These are phyloP conservation scores for Eustoma russellianum DNA, from an alignment of 257 asterid genomes.

Conservation along the genomic window DNA sequence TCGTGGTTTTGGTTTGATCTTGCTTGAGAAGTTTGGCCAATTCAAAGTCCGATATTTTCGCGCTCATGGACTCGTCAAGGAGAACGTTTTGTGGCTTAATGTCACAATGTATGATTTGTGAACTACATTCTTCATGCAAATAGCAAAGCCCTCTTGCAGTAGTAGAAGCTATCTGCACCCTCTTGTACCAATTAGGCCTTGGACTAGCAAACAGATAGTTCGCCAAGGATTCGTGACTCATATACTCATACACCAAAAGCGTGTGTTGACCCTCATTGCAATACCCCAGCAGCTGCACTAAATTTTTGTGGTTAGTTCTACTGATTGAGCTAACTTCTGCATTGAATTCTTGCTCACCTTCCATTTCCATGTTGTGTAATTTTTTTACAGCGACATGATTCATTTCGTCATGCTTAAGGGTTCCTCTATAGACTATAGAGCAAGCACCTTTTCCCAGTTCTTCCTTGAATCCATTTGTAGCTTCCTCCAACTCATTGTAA, in stretches of 20 bases:
- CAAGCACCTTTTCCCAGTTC: slow-evolving; percentile 53
- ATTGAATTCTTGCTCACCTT: slow-evolving; percentile 34
- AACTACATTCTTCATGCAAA: slow-evolving; percentile 52
- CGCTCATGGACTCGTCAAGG: slow-evolving; percentile 31
- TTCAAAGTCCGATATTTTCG: slow-evolving; percentile 60
- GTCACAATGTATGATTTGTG: slow-evolving; percentile 58
- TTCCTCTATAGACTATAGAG: slow-evolving; percentile 40
- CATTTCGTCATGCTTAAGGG: slow-evolving; percentile 15
- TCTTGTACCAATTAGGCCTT: slow-evolving; percentile 34
- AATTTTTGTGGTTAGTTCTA: slow-evolving; percentile 53
- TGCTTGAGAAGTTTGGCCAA: slow-evolving; percentile 44
- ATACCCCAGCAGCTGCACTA: slow-evolving; percentile 44
- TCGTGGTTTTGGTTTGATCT: slow-evolving; percentile 35
- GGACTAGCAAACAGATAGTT: slow-evolving; percentile 21
- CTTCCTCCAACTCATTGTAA: slow-evolving; percentile 32
- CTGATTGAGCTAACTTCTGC: slow-evolving; percentile 48
- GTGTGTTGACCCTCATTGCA: slow-evolving; percentile 31
- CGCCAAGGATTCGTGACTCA: slow-evolving; percentile 38
- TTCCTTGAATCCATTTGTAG: slow-evolving; percentile 33
- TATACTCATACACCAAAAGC: slow-evolving; percentile 42
- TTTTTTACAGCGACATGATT: slow-evolving; percentile 49
- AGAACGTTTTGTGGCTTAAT: slow-evolving; percentile 61
- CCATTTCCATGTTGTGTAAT: slow-evolving; percentile 21
- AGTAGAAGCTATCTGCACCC: slow-evolving; percentile 39
- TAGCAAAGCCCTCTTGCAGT: slow-evolving; percentile 50